Conservation (phyloP, 106 monocot genomes). For the Dendrobium huoshanense region DNA sequence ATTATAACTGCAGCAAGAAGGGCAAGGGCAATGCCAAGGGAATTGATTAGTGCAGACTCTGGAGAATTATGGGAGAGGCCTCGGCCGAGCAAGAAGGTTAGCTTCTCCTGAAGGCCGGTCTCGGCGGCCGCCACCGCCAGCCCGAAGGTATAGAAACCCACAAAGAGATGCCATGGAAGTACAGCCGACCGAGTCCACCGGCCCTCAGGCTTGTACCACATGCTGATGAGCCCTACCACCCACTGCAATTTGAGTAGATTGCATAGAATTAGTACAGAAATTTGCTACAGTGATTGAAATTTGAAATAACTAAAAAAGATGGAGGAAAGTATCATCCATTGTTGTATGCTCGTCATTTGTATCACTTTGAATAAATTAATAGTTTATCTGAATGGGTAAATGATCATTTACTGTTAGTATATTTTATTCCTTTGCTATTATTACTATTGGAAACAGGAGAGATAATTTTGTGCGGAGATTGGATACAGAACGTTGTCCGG, state of each 20-base stretch:
- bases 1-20: constrained; percentile 45
- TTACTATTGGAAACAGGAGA: no score
- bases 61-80: constrained; percentile 14
- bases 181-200: constrained; percentile 20
- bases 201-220: constrained; percentile 41
- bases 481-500: no score
- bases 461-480: no score
- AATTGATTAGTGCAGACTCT: constrained; percentile 44
- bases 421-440: no score
- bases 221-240: constrained; percentile 40
- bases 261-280: background rate
- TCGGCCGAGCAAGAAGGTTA: constrained; percentile 43
- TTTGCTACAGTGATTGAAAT: background rate
- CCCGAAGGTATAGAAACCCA: constrained; percentile 53
- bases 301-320: no score
- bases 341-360: no score
- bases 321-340: no score
- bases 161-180: constrained; percentile 59
- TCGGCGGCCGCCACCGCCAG: constrained; percentile 59
- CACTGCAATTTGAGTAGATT: constrained; percentile 28
- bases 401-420: no score
- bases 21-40: constrained; percentile 41
- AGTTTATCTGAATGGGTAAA: no score
- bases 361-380: no score
- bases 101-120: constrained; percentile 72